Evolutionary conservation across 2,329 filamentous ascomycete genomes (phyloP).

Genomic region (Gliomastix tumulicola): DNA sequence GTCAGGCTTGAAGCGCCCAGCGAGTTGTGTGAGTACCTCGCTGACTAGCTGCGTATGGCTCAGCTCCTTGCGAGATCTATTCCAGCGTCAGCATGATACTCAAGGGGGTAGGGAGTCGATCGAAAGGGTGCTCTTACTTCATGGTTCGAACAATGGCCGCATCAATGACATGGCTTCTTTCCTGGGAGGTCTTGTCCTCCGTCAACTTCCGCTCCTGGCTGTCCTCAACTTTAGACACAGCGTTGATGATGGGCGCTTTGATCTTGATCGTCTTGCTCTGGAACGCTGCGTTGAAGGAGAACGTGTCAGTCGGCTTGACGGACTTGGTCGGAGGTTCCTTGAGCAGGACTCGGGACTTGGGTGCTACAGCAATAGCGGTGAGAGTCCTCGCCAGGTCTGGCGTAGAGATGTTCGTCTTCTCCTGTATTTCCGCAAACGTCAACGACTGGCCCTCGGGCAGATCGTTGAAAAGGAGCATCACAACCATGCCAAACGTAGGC

Average conservation of each 20-base stretch:
- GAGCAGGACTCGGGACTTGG: slow-evolving; percentile 72
- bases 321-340: slow-evolving; percentile 78
- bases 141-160: slow-evolving; percentile 76
- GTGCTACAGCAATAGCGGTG: slow-evolving; percentile 73
- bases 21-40: slow-evolving; percentile 66
- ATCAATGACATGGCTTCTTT: slow-evolving; percentile 64
- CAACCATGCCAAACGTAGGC: slow-evolving; percentile 86
- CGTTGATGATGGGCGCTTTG: slow-evolving; percentile 79
- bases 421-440: slow-evolving; percentile 72
- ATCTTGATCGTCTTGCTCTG: slow-evolving; percentile 78
- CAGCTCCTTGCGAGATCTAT: slow-evolving; percentile 66
- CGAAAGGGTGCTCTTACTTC: slow-evolving; percentile 57
- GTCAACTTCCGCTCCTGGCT: slow-evolving; percentile 62
- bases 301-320: slow-evolving; percentile 69
- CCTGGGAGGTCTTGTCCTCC: slow-evolving; percentile 69
- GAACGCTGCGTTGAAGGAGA: slow-evolving; percentile 78
- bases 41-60: slow-evolving; percentile 62
- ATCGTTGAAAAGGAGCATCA: slow-evolving; percentile 85
- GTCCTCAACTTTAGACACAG: slow-evolving; percentile 79
- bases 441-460: slow-evolving; percentile 44
- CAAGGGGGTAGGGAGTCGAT: background rate
- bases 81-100: slow-evolving; percentile 16
- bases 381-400: slow-evolving; percentile 70
- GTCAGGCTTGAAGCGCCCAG: slow-evolving; percentile 66
- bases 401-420: slow-evolving; percentile 69